phyloP scores from a whole-genome alignment of 441 rosid species.

The Populus tomentosa region DNA sequence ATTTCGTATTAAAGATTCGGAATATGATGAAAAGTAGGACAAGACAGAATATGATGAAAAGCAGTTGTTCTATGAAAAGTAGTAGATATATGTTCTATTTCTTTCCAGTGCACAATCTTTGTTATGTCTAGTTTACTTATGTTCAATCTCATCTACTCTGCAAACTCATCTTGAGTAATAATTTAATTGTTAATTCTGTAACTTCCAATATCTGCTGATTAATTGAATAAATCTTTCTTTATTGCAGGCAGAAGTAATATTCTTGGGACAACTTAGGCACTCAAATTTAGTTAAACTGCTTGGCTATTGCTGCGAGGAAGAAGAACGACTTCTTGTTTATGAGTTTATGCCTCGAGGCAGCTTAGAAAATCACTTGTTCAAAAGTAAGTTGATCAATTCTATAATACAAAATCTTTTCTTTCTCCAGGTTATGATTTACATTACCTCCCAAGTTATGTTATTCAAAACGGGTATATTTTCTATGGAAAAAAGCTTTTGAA shows the following conservation, averaged over 20 bases:
- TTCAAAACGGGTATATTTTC: too few species aligned
- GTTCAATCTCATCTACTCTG: too few species aligned
- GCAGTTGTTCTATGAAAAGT: background rate
- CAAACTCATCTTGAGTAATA: too few species aligned
- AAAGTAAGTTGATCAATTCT: constrained; percentile 35
- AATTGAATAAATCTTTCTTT: background rate
- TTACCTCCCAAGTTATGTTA: background rate
- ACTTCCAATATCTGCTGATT: background rate
- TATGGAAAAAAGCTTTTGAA: too few species aligned
- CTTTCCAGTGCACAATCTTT: background rate
- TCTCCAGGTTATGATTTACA: background rate
- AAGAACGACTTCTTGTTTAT: constrained; percentile 46
- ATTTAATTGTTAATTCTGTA: background rate
- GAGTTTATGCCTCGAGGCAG: constrained; percentile 47
- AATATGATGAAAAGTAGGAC: too few species aligned
- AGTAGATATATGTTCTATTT: background rate
- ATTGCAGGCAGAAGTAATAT: constrained; percentile 68
- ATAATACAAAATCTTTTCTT: background rate
- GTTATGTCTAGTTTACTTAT: background rate
- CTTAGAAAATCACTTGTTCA: constrained; percentile 75
- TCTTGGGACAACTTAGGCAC: constrained; percentile 74
- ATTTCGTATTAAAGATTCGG: background rate
- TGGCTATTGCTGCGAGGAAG: constrained; percentile 77
- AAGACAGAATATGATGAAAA: background rate
- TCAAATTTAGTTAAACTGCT: constrained; percentile 71